phyloP scores from a whole-genome alignment of 768 basidiomycete genomes.

The Tylopilus sp. region DNA sequence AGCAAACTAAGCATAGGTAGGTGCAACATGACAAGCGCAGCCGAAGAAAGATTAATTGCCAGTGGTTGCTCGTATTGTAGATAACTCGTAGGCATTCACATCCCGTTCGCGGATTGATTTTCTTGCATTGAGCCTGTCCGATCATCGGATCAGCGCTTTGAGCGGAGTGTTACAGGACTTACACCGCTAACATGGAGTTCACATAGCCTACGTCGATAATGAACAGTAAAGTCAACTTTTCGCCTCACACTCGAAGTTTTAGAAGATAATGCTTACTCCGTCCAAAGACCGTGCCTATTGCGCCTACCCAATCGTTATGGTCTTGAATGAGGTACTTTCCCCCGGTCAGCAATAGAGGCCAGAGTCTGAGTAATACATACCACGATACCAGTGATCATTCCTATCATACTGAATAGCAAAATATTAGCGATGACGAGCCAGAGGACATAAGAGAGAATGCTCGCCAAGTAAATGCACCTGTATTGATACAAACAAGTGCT shows the following conservation, averaged over 20 bases:
- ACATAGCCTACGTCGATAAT: conserved; percentile 4
- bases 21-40: too few relatives aligned
- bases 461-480: conserved; percentile 12
- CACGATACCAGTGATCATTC: neutral
- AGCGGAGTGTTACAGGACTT: neutral
- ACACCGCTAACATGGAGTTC: conserved; percentile 16
- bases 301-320: neutral
- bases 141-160: neutral
- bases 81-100: neutral
- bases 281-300: neutral
- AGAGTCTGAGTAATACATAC: neutral
- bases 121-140: conserved; percentile 10
- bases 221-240: too few relatives aligned
- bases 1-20: too few relatives aligned
- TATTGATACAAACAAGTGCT: conserved; percentile 14
- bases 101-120: conserved; percentile 8
- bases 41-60: too few relatives aligned
- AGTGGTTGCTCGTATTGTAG: neutral
- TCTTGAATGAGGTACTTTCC: conserved; percentile 3
- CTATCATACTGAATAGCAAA: neutral
- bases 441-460: neutral
- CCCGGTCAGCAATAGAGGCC: neutral
- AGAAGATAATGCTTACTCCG: conserved; percentile 2
- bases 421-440: neutral
- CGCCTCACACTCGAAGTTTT: neutral